Base-by-base conservation (phyloP, 306 rosid genomes). In the Acacia crassicarpa region DNA sequence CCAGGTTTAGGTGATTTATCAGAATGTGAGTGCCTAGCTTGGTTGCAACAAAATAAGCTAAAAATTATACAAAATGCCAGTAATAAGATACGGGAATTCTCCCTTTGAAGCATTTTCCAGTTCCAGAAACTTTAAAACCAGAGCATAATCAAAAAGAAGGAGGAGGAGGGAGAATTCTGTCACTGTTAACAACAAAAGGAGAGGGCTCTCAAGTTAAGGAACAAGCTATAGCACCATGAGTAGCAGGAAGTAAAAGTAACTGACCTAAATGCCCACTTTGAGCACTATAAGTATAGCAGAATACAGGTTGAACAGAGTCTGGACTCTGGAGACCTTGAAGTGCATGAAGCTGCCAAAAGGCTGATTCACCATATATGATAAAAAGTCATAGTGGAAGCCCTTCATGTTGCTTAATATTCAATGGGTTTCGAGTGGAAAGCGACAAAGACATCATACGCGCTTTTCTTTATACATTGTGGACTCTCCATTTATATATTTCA, bases 361-460 rank as follows among this genome's bases (percentile, higher is more conserved):
- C 8, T 86, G 83, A 46, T 84, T 70, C 75, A 45, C 35, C 1
- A 44, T 23, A 44, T 7, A 71, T 45, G 81, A 76, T 22, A 62
- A 76, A 65, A 43, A 44, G 75, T 20, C 72, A 48, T 79, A 86
- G 94, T 85, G 93, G 92, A 83, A 74, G 79, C 84, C 70, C 25
- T 59, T 80, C 87, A 83, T 85, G 78, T 59, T 43, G 41, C 72
- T 46, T 30, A 77, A n/a, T 77, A 84, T 89, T 83, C 27, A 77
- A 74, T 75, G 87, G 82, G 63, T 86, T 78, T 30, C 63, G 91
- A 81, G 89, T 80, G 92, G 91, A 88, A 90, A 81, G 91, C 91
- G 88, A 86, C 91, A 92, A 89, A 82, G 78, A 82, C 78, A 85
- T 82, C 70, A 35, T 72, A 83, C 83, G 87, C 76, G 80, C 80